Evolutionary conservation across 2,329 filamentous ascomycete genomes (phyloP), one percentile per base, ranked within the genome.

Genomic region (Bretziella fagacearum): DNA sequence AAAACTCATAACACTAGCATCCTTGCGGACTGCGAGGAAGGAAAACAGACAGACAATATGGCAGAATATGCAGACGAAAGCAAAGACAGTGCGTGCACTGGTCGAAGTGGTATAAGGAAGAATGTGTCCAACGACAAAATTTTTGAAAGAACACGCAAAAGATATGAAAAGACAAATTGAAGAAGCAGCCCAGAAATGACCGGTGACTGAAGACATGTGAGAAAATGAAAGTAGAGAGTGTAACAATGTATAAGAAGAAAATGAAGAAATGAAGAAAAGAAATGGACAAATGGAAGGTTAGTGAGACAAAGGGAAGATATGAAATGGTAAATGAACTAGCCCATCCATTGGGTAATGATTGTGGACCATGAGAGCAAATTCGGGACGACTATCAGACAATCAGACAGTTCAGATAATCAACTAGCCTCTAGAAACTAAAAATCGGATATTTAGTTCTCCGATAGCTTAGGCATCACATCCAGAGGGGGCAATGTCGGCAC

Each of bases 401-500:
- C 27, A 3, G 10, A n/a, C n/a, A 30, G 4, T 30, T n/a, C 27
- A 30, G n/a, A n/a, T 10, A n/a, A 30, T 30, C 10, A 30, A 10
- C 3, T 30, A 4, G 27, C n/a, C n/a, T 30, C 27, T 30, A 30
- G 27, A n/a, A 30, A 30, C 5, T 2, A 30, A 30, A 30, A n/a
- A n/a, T n/a, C n/a, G n/a, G n/a, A n/a, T n/a, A 29, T n/a, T 49
- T 41, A 49, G 18, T 29, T 29, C 17, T 52, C 48, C 3, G 30
- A 35, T 11, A 52, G 33, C 30, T 44, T 49, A 4, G 47, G 48
- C 30, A 46, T 20, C 27, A 43, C 29, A 11, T 45, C 44, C 25
- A 47, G 39, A 6, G 50, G 44, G 11, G 47, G 47, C 20, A 52
- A 20, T 11, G 44, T 50, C 18, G 50, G 44, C n/a, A 23, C 25